Conservation (phyloP, 805 yeast species). For the Candida palmyrensis region DNA sequence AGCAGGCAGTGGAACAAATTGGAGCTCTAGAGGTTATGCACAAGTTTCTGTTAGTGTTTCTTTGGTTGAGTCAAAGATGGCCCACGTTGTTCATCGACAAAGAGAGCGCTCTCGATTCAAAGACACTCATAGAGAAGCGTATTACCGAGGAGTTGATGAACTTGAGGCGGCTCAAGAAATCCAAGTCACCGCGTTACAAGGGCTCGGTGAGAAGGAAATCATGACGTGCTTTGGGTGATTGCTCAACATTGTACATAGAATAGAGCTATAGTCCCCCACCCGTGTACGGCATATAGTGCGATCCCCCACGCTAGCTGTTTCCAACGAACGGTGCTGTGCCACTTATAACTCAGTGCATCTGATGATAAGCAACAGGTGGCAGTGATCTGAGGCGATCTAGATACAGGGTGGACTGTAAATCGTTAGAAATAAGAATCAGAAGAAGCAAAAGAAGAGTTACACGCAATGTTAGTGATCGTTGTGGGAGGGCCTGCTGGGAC, state of each 20-base stretch:
- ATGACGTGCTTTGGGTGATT: too few species aligned
- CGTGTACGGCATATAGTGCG: neutral
- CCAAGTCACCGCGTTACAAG: neutral
- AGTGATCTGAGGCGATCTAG: too few species aligned
- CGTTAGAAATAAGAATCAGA: neutral
- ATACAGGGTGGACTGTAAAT: too few species aligned
- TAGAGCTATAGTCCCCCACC: neutral
- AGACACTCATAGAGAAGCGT: slow-evolving; percentile 60
- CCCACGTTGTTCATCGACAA: slow-evolving; percentile 76
- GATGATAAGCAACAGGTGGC: too few species aligned
- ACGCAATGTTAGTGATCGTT: slow-evolving; percentile 40
- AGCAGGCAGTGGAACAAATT: slow-evolving; percentile 16
- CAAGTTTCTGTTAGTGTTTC: slow-evolving; percentile 57
- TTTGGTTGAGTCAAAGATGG: slow-evolving; percentile 87
- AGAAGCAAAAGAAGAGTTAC: neutral
- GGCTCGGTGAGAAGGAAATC: neutral
- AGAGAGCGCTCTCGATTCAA: slow-evolving; percentile 67
- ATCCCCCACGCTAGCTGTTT: neutral
- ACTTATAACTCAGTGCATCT: too few species aligned
- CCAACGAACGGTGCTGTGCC: too few species aligned
- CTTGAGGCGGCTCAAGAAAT: slow-evolving; percentile 16
- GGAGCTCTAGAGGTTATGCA: slow-evolving; percentile 59
- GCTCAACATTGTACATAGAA: neutral
- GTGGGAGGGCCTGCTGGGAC: slow-evolving; percentile 97
- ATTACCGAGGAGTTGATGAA: slow-evolving; percentile 45